A percentile compares a stretch with the other conserved stretches of the same genome.
Conservation (phyloP, 805 yeast species). For the Saturnispora besseyi region DNA sequence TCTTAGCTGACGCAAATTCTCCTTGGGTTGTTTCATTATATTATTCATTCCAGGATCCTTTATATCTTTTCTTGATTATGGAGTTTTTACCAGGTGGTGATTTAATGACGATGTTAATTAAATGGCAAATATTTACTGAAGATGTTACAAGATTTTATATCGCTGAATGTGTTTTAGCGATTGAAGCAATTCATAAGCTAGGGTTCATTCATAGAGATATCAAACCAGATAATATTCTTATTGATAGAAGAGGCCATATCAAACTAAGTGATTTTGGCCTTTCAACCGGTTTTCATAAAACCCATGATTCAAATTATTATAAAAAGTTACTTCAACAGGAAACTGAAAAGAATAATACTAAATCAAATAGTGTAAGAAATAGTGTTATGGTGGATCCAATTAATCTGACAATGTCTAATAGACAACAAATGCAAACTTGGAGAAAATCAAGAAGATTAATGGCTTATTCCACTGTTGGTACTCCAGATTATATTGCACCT, state of each 20-base stretch:
- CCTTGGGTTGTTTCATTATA: slow-evolving; percentile 84
- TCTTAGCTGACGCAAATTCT: slow-evolving; percentile 79
- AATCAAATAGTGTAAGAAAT: slow-evolving; percentile 39
- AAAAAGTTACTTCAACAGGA: slow-evolving; percentile 71
- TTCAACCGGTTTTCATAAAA: slow-evolving; percentile 86
- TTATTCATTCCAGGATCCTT: slow-evolving; percentile 73
- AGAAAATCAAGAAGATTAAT: slow-evolving; percentile 80
- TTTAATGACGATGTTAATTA: slow-evolving; percentile 88
- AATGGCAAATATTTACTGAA: slow-evolving; percentile 90
- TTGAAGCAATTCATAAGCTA: slow-evolving; percentile 85
- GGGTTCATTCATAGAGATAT: slow-evolving; percentile 97
- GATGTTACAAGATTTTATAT: slow-evolving; percentile 88
- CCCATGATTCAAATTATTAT: slow-evolving; percentile 85
- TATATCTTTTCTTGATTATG: slow-evolving; percentile 70
- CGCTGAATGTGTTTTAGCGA: slow-evolving; percentile 94
- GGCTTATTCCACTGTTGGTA: slow-evolving; percentile 96
- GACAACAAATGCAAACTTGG: slow-evolving; percentile 96
- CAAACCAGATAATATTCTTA: slow-evolving; percentile 86
- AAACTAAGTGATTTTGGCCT: slow-evolving; percentile 68
- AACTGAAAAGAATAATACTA: slow-evolving; percentile 4
- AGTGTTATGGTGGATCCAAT: slow-evolving; percentile 90
- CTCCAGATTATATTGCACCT: slow-evolving; percentile 95
- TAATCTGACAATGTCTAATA: slow-evolving; percentile 87
- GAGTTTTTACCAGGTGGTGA: slow-evolving; percentile 81
- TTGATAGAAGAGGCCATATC: slow-evolving; percentile 57